These are phyloP conservation scores for Quercus lobata DNA, from an alignment of 331 rosid genomes.

Conservation along the genomic window DNA sequence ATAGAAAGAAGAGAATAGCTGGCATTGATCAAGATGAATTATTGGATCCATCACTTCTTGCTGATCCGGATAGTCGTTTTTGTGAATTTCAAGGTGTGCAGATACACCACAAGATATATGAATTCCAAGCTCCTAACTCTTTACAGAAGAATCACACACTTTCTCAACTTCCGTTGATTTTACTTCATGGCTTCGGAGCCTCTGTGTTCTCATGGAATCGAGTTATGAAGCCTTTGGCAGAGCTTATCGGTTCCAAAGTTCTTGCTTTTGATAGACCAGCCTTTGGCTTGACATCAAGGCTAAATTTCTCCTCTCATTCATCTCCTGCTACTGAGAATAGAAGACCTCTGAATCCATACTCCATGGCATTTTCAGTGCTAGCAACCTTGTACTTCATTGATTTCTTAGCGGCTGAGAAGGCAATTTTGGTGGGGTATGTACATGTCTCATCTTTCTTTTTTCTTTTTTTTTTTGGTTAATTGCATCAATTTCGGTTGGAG, in stretches of 20 bases:
- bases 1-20: constrained; percentile 54
- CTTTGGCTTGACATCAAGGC: constrained; percentile 89
- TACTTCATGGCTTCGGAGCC: constrained; percentile 94
- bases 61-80: constrained; percentile 83
- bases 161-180: constrained; percentile 49
- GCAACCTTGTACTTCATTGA: constrained; percentile 75
- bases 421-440: constrained; percentile 73
- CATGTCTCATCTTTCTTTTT: constrained; percentile 3
- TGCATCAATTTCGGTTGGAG: neutral
- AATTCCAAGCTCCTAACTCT: constrained; percentile 30
- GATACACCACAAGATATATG: constrained; percentile 78
- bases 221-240: constrained; percentile 80
- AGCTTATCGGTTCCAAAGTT: constrained; percentile 60
- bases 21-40: constrained; percentile 83
- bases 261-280: constrained; percentile 99
- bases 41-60: constrained; percentile 65
- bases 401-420: constrained; percentile 69
- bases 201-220: constrained; percentile 86
- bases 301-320: constrained; percentile 22
- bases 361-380: constrained; percentile 84
- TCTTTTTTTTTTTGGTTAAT: neutral
- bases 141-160: constrained; percentile 32
- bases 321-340: constrained; percentile 35
- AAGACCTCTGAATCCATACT: constrained; percentile 70
- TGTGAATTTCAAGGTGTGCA: constrained; percentile 77